phyloP scores from a whole-genome alignment of 2,329 filamentous ascomycete species.

The Alternaria burnsii region DNA sequence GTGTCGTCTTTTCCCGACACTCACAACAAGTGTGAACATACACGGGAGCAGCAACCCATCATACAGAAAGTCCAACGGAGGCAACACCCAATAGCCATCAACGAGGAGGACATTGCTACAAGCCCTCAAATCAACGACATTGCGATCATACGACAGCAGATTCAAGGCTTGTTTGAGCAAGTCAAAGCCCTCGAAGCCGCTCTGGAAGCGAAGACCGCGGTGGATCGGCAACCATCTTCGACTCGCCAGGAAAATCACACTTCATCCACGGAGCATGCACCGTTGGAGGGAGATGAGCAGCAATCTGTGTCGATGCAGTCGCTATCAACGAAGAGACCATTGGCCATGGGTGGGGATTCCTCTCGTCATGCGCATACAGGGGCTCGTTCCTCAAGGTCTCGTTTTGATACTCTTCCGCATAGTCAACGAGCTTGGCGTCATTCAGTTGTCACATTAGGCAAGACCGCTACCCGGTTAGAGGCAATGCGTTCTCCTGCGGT shows the following conservation, averaged over 20 bases:
- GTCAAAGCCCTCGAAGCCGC: conserved; percentile 22
- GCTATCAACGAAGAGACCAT: neutral
- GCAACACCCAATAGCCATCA: neutral
- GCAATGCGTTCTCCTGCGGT: conserved; percentile 1
- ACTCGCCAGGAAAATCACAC: neutral
- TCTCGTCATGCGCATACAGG: neutral
- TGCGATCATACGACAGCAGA: conserved; percentile 15
- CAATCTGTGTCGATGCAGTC: neutral
- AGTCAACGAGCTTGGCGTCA: neutral
- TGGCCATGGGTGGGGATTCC: neutral
- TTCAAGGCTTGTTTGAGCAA: conserved; percentile 26
- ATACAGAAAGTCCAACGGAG: neutral
- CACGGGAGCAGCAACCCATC: neutral
- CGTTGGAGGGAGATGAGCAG: neutral
- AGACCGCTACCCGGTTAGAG: neutral
- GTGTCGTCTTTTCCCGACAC: neutral
- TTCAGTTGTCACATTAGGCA: neutral
- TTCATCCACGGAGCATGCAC: neutral
- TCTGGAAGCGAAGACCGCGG: conserved; percentile 3
- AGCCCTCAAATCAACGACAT: neutral
- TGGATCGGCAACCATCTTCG: neutral
- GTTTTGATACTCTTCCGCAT: neutral
- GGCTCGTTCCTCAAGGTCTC: neutral
- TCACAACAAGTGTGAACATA: neutral
- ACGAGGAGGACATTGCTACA: neutral